Conservation (phyloP, 2,329 filamentous ascomycete species). For the Xylariaceae sp. region DNA sequence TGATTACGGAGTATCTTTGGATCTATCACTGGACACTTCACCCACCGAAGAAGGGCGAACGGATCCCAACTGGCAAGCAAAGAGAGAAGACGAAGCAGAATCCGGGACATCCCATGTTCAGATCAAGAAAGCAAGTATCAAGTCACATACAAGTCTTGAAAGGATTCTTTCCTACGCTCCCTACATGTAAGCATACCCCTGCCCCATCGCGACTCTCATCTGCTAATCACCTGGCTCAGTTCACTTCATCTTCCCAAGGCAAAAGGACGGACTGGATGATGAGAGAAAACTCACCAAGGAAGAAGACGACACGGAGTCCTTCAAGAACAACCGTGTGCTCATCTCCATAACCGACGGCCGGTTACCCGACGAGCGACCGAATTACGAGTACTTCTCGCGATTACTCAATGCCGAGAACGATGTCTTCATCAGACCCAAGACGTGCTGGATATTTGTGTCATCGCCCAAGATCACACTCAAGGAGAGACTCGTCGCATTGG, state of each 20-base stretch:
- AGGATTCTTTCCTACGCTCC: conserved; percentile 57
- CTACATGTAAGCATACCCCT: conserved; percentile 50
- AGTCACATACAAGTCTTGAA: conserved; percentile 68
- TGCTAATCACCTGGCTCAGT: conserved; percentile 35
- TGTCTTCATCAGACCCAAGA: conserved; percentile 52
- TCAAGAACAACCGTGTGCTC: conserved; percentile 61
- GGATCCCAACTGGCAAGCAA: conserved; percentile 43
- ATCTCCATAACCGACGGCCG: conserved; percentile 54
- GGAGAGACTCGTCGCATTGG: conserved; percentile 36
- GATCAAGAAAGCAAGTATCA: conserved; percentile 57
- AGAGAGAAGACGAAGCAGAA: conserved; percentile 29
- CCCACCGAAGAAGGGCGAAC: conserved; percentile 37
- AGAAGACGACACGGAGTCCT: conserved; percentile 46
- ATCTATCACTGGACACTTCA: conserved; percentile 44
- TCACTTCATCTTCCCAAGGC: conserved; percentile 55
- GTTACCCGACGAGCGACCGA: conserved; percentile 53
- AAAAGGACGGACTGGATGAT: conserved; percentile 49
- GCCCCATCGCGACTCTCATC: too few species aligned
- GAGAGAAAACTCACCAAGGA: conserved; percentile 35
- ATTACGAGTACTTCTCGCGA: conserved; percentile 57
- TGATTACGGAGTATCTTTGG: conserved; percentile 65
- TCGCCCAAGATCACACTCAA: conserved; percentile 48
- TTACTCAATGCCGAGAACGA: conserved; percentile 50
- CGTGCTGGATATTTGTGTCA: conserved; percentile 55
- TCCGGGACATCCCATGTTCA: conserved; percentile 31